These are phyloP conservation scores for Cryptococcus hybrid DNA, from an alignment of 1,284 basidiomycete species.

Conservation along the genomic window DNA sequence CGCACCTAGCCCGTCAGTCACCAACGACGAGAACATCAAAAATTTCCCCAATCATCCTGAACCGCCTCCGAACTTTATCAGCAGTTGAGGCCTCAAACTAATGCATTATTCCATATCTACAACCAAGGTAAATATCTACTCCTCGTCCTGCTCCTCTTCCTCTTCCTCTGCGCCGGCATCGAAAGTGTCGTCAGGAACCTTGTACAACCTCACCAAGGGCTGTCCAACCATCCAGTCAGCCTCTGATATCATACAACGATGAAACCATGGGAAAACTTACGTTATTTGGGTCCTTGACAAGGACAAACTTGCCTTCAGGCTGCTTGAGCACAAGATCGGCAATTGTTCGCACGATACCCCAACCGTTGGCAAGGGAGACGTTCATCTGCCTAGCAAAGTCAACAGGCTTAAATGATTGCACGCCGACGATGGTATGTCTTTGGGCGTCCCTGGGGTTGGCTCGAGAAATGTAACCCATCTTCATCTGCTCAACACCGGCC, in stretches of 20 bases:
- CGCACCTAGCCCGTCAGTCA: too few species aligned
- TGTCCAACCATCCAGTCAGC: slow-evolving; percentile 42
- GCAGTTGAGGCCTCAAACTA: neutral
- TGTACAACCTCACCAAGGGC: slow-evolving; percentile 91
- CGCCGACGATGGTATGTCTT: slow-evolving; percentile 92
- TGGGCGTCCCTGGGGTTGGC: slow-evolving; percentile 90
- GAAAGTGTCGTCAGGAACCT: slow-evolving; percentile 85
- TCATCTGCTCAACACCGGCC: slow-evolving; percentile 95
- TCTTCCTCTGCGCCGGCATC: slow-evolving; percentile 79
- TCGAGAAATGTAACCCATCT: slow-evolving; percentile 93
- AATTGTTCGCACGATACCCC: slow-evolving; percentile 96
- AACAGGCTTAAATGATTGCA: slow-evolving; percentile 88
- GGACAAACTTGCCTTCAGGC: slow-evolving; percentile 93
- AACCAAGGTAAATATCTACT: slow-evolving; percentile 9
- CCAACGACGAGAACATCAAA: too few species aligned
- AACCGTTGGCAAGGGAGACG: slow-evolving; percentile 91
- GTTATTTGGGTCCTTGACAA: slow-evolving; percentile 95
- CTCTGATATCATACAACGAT: neutral
- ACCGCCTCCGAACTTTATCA: neutral
- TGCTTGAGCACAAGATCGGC: slow-evolving; percentile 90
- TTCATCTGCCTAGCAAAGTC: slow-evolving; percentile 97
- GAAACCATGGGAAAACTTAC: slow-evolving; percentile 54
- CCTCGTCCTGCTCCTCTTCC: slow-evolving; percentile 52
- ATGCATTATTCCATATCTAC: neutral
- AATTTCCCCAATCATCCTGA: too few species aligned